Evolutionary conservation across 257 asterid genomes (phyloP), one percentile per base, ranked within the genome.

Genomic region (Solanum piurae): DNA sequence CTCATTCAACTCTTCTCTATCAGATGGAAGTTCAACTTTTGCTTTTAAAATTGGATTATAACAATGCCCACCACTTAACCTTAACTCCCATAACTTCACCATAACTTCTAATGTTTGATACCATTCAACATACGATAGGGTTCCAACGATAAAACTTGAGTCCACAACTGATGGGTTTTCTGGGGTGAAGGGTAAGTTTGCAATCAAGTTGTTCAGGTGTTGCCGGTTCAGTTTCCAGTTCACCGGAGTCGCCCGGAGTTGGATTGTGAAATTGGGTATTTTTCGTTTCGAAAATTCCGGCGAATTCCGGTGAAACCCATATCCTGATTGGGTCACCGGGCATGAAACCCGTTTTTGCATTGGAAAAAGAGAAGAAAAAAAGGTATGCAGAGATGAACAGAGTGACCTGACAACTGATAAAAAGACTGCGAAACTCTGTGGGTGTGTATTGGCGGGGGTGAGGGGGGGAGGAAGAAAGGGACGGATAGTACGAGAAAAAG

Each of bases 81-180:
- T 92, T 87, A 89, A 31, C 42, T 91, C 92, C 99, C 99, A 97
- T 49, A 95, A 86, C 74, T 90, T 91, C 86, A 90, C 97, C 75
- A 93, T 76, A 0, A 94, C 94, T 25, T 90, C 95, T 14, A 92
- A 90, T 23, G 97, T 92, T 89, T 95, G 94, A 18, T 84, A 90
- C 98, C 98, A 97, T 93, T 95, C 98, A 91, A 90, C 91, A 46
- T 93, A 97, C 80, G 5, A 83, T 4, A 97, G 90, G 5, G 33
- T 25, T 12, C 90, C 96, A 8, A 85, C 55, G 4, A 90, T 12
- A 14, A 2, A n/a, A 42, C 88, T 89, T 2, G 68, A 64, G 27
- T 75, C 38, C 5, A 77, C 85, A 34, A 90, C 52, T 73, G 31
- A 75, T 21, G 55, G 36, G 0, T 77, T 89, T 66, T 90, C 89